These are phyloP conservation scores for Lodderomyces parapsilosis DNA, from an alignment of 1,139 yeast genomes.

Conservation along the genomic window DNA sequence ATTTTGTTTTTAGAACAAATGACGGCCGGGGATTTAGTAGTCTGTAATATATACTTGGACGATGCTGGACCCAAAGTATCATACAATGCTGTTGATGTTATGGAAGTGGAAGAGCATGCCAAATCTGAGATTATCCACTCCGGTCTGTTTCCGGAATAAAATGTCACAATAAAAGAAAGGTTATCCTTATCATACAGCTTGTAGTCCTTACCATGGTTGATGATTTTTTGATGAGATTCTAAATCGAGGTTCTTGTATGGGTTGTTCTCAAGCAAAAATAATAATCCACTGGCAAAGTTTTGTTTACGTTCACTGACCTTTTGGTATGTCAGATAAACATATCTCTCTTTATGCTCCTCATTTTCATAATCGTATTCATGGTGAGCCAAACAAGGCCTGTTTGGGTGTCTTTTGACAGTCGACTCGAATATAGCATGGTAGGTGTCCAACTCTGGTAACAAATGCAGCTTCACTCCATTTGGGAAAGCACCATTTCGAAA, in stretches of 20 bases:
- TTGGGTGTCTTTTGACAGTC: conserved; percentile 19
- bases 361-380: no score
- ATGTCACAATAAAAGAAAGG: conserved; percentile 32
- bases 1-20: conserved; percentile 34
- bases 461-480: conserved; percentile 20
- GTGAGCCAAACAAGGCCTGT: no score
- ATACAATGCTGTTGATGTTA: conserved; percentile 40
- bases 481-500: conserved; percentile 31
- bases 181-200: conserved; percentile 21
- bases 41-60: conserved; percentile 32
- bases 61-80: conserved; percentile 40
- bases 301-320: no score
- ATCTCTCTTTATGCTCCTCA: no score
- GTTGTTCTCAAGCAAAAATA: conserved; percentile 27
- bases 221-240: conserved; percentile 28
- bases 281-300: conserved; percentile 36
- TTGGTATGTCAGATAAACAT: no score
- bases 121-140: conserved; percentile 43
- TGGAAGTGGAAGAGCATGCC: conserved; percentile 34
- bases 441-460: conserved; percentile 28
- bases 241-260: conserved; percentile 25
- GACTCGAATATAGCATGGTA: conserved; percentile 24
- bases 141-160: conserved; percentile 34
- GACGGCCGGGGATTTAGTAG: conserved; percentile 37
- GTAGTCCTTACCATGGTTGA: conserved; percentile 23